phyloP scores from a whole-genome alignment of 2,329 filamentous ascomycete genomes.

The Fusarium equiseti region DNA sequence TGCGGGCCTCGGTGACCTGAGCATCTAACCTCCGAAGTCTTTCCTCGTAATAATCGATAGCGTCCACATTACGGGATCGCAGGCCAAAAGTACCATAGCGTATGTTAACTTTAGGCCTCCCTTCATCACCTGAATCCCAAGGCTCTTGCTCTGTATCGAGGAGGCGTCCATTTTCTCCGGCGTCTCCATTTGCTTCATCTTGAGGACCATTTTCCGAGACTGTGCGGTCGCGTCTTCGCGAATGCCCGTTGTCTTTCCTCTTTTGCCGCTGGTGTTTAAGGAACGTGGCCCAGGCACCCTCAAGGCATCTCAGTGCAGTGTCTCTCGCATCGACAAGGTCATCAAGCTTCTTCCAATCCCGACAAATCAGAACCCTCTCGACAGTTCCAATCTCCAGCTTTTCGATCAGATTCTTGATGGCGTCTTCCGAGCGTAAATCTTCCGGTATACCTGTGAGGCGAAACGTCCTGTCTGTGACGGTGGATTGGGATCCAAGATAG shows the following conservation, averaged over 20 bases:
- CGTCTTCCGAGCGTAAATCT: conserved; percentile 82
- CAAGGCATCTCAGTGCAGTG: conserved; percentile 75
- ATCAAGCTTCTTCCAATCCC: conserved; percentile 88
- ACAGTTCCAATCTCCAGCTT: conserved; percentile 90
- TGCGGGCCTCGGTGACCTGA: conserved; percentile 75
- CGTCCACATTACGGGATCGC: conserved; percentile 80
- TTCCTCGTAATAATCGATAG: conserved; percentile 94
- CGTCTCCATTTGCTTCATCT: conserved; percentile 54
- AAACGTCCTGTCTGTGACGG: conserved; percentile 95
- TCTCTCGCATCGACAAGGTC: conserved; percentile 76
- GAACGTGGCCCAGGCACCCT: conserved; percentile 85
- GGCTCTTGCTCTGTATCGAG: conserved; percentile 61
- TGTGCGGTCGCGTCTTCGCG: conserved; percentile 28
- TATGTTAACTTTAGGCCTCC: conserved; percentile 76
- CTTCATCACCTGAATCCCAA: conserved; percentile 55
- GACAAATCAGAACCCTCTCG: conserved; percentile 86
- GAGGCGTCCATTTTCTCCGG: conserved; percentile 70
- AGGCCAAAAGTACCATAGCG: conserved; percentile 83
- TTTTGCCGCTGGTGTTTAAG: conserved; percentile 46
- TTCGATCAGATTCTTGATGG: conserved; percentile 89
- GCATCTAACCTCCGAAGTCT: conserved; percentile 83
- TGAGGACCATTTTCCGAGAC: conserved; percentile 29
- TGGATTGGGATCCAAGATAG: conserved; percentile 92
- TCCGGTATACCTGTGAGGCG: conserved; percentile 87
- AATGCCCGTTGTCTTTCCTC: conserved; percentile 9